A percentile compares a stretch with the other conserved stretches of the same genome.
Conservation (phyloP, 441 rosid species). For the Biscutella laevigata region DNA sequence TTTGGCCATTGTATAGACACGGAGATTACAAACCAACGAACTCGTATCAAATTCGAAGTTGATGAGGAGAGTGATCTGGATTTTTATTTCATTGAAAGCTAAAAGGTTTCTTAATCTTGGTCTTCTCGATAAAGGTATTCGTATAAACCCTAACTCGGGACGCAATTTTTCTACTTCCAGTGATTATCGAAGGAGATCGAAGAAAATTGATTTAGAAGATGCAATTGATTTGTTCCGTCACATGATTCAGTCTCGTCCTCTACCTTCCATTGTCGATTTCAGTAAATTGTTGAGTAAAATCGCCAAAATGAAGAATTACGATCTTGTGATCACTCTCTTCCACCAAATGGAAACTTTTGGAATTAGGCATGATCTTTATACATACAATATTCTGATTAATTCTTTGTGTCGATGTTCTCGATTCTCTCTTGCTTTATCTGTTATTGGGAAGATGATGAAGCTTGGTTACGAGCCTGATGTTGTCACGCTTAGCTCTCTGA, state of each 20-base stretch:
- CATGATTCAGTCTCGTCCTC: conserved; percentile 23
- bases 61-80: conserved; percentile 15
- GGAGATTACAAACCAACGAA: neutral
- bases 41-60: neutral
- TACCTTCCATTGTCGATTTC: conserved; percentile 17
- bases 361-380: conserved; percentile 21
- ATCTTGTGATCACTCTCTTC: conserved; percentile 15
- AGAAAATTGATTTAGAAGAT: neutral
- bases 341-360: conserved; percentile 7
- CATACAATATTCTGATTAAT: conserved; percentile 25
- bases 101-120: neutral
- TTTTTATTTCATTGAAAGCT: neutral
- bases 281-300: conserved; percentile 6
- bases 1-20: neutral
- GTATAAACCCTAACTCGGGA: neutral
- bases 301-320: conserved; percentile 4
- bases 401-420: conserved; percentile 22
- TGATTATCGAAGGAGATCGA: neutral
- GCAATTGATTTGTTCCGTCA: neutral
- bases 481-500: conserved; percentile 26
- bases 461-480: conserved; percentile 16
- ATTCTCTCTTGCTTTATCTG: conserved; percentile 17
- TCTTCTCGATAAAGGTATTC: conserved; percentile 15
- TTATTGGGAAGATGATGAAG: conserved; percentile 25
- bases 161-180: neutral